Evolutionary conservation across 352 stramenopile genomes (phyloP).

Genomic region (Phytophthora chlamydospora): DNA sequence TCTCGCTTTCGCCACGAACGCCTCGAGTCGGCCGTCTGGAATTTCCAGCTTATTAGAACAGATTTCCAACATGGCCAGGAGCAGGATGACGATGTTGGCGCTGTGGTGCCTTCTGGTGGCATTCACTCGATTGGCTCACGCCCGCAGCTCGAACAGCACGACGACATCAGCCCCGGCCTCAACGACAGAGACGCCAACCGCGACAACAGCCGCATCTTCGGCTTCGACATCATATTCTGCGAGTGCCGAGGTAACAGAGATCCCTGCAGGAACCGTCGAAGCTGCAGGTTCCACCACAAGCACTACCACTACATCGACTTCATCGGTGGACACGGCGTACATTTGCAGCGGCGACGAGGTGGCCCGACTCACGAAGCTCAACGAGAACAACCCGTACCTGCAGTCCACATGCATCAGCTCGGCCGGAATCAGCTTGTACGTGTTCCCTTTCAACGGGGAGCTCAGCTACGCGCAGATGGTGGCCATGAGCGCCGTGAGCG

Average conservation of each 20-base stretch:
- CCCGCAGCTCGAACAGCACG: conserved; percentile 22
- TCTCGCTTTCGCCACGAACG: conserved; percentile 23
- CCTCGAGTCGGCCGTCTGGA: conserved; percentile 6
- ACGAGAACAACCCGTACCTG: conserved; percentile 39
- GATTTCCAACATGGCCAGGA: conserved; percentile 9
- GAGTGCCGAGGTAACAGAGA: conserved; percentile 11
- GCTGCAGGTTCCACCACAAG: conserved; percentile 2
- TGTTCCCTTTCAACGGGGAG: conserved; percentile 40
- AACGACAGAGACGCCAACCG: conserved; percentile 21
- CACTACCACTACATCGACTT: neutral
- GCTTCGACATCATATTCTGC: conserved; percentile 13
- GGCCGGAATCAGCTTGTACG: conserved; percentile 31
- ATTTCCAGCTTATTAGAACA: conserved; percentile 1
- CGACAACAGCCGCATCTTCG: conserved; percentile 14
- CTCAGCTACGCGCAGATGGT: conserved; percentile 39
- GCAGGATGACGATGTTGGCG: neutral
- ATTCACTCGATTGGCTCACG: conserved; percentile 5
- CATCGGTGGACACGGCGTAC: conserved; percentile 24
- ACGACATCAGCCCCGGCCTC: conserved; percentile 10
- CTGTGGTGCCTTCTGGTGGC: conserved; percentile 18
- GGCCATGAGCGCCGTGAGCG: conserved; percentile 27
- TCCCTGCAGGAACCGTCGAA: conserved; percentile 22
- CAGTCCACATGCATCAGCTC: conserved; percentile 24
- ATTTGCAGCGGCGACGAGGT: conserved; percentile 42
- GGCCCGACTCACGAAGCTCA: conserved; percentile 32